These are phyloP conservation scores for Gelatoporia subvermispora DNA, from an alignment of 768 basidiomycete species.

Conservation along the genomic window DNA sequence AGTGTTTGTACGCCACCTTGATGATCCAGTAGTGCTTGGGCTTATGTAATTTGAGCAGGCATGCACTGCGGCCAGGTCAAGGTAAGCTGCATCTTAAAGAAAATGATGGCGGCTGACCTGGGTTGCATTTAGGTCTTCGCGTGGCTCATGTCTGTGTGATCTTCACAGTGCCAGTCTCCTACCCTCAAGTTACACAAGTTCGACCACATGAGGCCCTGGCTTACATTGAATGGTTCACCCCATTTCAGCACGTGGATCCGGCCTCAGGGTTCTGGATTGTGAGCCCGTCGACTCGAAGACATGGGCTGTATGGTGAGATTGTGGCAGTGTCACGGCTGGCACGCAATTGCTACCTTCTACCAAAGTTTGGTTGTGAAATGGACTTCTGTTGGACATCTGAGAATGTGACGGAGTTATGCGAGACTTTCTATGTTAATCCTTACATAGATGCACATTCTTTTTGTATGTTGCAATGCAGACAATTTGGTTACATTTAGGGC, in stretches of 20 bases:
- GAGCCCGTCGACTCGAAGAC: not conserved
- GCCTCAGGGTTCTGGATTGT: not conserved
- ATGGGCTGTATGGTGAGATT: not conserved
- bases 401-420: not conserved
- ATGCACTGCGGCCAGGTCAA: no score
- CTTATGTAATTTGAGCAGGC: no score
- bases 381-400: not conserved
- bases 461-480: not conserved
- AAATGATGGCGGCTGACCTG: no score
- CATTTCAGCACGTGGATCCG: not conserved
- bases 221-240: conserved; percentile 8
- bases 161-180: not conserved
- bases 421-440: conserved; percentile 4
- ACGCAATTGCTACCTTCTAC: conserved; percentile 2
- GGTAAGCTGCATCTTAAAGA: no score
- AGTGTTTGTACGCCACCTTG: no score
- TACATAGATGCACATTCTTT: conserved; percentile 4
- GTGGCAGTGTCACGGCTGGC: not conserved
- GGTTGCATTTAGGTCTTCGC: conserved; percentile 2
- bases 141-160: conserved; percentile 4
- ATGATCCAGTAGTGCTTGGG: no score
- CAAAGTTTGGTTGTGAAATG: not conserved
- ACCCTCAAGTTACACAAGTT: not conserved
- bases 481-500: not conserved
- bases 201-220: not conserved